A percentile compares a stretch with the other conserved stretches of the same genome.
These are phyloP conservation scores for Casaregolazyma lundiana DNA, from an alignment of 1,139 yeast species.

Conservation along the genomic window DNA sequence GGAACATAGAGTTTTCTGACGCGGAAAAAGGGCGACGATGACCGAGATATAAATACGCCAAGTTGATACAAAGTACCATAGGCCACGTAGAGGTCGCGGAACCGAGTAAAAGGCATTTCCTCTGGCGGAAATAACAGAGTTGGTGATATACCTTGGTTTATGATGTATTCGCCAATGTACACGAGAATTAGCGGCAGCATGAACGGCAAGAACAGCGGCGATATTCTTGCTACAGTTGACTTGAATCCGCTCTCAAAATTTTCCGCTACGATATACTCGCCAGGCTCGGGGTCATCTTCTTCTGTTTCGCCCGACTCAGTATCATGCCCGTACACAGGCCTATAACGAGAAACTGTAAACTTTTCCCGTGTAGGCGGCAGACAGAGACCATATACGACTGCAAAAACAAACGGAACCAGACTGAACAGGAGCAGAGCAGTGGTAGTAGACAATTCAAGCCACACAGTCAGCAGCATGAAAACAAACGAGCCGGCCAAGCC, in stretches of 20 bases:
- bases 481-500: conserved; percentile 75
- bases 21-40: conserved; percentile 66
- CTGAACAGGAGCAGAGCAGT: conserved; percentile 46
- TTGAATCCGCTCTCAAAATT: background rate
- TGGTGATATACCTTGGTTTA: conserved; percentile 89
- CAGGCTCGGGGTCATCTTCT: background rate
- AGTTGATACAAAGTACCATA: conserved; percentile 90
- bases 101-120: conserved; percentile 62
- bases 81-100: conserved; percentile 84
- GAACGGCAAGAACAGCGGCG: conserved; percentile 31
- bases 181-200: conserved; percentile 83
- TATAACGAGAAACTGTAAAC: background rate
- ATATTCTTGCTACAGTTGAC: conserved; percentile 7
- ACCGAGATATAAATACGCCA: conserved; percentile 87
- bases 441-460: conserved; percentile 44
- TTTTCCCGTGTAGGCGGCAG: conserved; percentile 18
- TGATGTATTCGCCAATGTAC: conserved; percentile 78
- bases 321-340: conserved; percentile 1
- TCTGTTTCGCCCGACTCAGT: conserved; percentile 1
- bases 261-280: background rate
- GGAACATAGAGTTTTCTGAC: conserved; percentile 56
- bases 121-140: conserved; percentile 74
- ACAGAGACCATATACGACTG: conserved; percentile 19
- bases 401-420: conserved; percentile 25
- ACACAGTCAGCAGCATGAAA: conserved; percentile 52